phyloP scores from a whole-genome alignment of 2,329 filamentous ascomycete species.

The Aspergillus arachidicola region DNA sequence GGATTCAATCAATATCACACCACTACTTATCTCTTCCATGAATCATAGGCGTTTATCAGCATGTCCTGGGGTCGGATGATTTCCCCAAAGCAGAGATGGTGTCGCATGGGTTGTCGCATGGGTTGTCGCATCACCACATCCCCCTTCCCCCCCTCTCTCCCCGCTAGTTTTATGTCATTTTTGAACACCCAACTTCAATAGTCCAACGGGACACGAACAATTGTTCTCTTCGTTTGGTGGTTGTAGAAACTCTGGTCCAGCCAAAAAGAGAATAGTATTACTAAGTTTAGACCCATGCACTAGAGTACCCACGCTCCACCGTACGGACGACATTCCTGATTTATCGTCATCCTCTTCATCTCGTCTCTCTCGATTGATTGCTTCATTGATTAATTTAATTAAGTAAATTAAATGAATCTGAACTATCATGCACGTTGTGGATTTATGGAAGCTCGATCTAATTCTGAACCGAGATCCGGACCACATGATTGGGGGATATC shows the following conservation, averaged over 20 bases:
- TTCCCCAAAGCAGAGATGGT: constrained; percentile 12
- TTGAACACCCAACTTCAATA: constrained; percentile 1
- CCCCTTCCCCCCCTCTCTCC: not conserved
- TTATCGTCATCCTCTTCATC: not conserved
- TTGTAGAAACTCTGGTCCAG: not conserved
- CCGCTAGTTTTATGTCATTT: constrained; percentile 1
- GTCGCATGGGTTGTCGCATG: constrained; percentile 12
- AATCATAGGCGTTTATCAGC: constrained; percentile 4
- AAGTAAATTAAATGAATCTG: constrained; percentile 3
- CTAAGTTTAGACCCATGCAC: constrained; percentile 1
- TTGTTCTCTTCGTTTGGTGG: too few relatives aligned
- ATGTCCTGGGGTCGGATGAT: constrained; percentile 9
- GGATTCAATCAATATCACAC: constrained; percentile 9
- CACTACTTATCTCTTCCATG: not conserved
- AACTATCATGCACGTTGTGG: constrained; percentile 14
- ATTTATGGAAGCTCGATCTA: constrained; percentile 10
- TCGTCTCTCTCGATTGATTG: not conserved
- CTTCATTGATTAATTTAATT: not conserved
- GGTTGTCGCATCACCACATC: constrained; percentile 7
- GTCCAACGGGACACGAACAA: not conserved
- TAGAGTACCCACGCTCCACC: not conserved
- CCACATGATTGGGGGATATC: constrained; percentile 17
- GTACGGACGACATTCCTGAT: not conserved
- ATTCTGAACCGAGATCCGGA: constrained; percentile 17
- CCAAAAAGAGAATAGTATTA: not conserved